Conservation (phyloP, 176 grass and related monocot genomes). For the Metroxylon sagu region DNA sequence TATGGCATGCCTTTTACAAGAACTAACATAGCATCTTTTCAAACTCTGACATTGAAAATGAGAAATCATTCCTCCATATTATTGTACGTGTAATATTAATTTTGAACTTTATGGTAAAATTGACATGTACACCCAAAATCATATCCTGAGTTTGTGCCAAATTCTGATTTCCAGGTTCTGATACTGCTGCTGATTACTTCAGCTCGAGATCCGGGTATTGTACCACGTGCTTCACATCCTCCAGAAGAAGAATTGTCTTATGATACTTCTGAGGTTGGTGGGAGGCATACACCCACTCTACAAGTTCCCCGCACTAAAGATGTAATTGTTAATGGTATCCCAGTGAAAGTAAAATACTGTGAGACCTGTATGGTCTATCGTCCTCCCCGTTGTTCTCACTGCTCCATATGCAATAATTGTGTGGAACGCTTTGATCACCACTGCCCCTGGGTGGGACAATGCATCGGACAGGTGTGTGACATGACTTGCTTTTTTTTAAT, state of each 20-base stretch:
- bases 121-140: not conserved
- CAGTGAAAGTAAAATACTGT: constrained; percentile 88
- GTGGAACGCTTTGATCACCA: constrained; percentile 95
- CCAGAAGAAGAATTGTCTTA: constrained; percentile 76
- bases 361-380: constrained; percentile 96
- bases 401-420: constrained; percentile 90
- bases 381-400: constrained; percentile 82
- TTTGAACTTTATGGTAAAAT: too few relatives aligned
- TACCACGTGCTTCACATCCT: constrained; percentile 77
- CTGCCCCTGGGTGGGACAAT: constrained; percentile 94
- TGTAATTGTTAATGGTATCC: constrained; percentile 52
- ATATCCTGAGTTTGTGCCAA: not conserved
- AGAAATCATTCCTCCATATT: too few relatives aligned
- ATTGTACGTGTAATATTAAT: too few relatives aligned
- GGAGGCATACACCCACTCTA: constrained; percentile 47
- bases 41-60: too few relatives aligned
- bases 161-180: constrained; percentile 65
- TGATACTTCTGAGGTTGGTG: constrained; percentile 34
- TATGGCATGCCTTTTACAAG: too few relatives aligned
- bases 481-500: constrained; percentile 5
- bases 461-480: constrained; percentile 72
- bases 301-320: constrained; percentile 76
- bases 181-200: constrained; percentile 83
- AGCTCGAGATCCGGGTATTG: constrained; percentile 83
- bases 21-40: too few relatives aligned